Base-by-base conservation (phyloP, 2,329 filamentous ascomycete genomes). In the Sporothrix globosa region DNA sequence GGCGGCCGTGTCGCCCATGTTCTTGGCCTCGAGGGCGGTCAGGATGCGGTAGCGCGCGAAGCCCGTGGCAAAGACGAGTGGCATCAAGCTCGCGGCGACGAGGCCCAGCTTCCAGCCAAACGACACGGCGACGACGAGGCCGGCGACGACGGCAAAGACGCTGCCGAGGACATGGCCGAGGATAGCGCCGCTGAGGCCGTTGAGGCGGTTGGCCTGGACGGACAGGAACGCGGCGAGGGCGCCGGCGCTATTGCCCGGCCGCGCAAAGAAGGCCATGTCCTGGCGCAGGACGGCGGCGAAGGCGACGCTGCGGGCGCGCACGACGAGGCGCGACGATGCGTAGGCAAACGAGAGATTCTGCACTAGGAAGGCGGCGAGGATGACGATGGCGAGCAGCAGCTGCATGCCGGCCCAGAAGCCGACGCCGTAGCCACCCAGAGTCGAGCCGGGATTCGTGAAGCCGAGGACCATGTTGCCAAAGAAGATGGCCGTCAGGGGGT, bases 151-250 rank as follows among this genome's bases (percentile, higher is more conserved):
- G 79, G 92, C 90, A 52, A 96, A 82, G 70, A 98, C 86, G 14
- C 94, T 96, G 70, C 94, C 94, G 1, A 97, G 44, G 30, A 48
- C 46, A 7, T 52, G 5, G 27, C 65, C 65, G 3, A 68, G 85
- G 0, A 93, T 97, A 30, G 90, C 88, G 66, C 95, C 95, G 74
- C 92, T 93, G 58, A 97, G 88, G 17, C 95, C 93, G n/a, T 93
- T 91, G 48, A 97, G 85, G 76, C 96, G 91, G 0, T 93, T 97
- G 0, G 94, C 93, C 80, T 97, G 60, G 60, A 65, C 41, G 0
- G 60, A 65, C 60, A 65, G n/a, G 50, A 68, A 68, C 1, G 66
- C 66, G 17, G 66, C 46, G 21, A 68, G 66, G 2, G 17, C 50
- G 5, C 66, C 66, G 50, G 66, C 14, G 50, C 39, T 54, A 39